These are phyloP conservation scores for Suillus fuscotomentosus DNA, from an alignment of 768 basidiomycete species.

Conservation along the genomic window DNA sequence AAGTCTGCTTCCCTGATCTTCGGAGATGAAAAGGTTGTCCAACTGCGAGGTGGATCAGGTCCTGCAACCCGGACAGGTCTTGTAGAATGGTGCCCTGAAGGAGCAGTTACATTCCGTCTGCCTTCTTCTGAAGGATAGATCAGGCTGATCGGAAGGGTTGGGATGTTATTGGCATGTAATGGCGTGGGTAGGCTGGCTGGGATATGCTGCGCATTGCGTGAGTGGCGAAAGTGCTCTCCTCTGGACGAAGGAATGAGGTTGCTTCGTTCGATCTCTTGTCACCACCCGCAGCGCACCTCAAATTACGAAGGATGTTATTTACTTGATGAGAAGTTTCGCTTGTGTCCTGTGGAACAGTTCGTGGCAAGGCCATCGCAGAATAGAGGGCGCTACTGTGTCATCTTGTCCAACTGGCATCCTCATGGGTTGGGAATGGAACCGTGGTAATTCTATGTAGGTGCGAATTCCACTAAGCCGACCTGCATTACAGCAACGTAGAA, in stretches of 20 bases:
- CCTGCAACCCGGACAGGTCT: slow-evolving; percentile 36
- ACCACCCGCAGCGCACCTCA: slow-evolving; percentile 20
- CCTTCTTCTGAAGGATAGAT: slow-evolving; percentile 24
- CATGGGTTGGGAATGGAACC: background rate
- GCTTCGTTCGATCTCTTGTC: background rate
- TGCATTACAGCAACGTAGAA: background rate
- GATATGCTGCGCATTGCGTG: slow-evolving; percentile 48
- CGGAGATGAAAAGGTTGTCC: slow-evolving; percentile 37
- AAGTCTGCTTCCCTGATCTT: background rate
- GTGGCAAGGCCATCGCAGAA: background rate
- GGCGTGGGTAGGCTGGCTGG: slow-evolving; percentile 18
- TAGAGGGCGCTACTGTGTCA: background rate
- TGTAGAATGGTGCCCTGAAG: background rate
- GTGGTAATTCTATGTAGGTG: background rate
- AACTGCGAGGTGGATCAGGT: slow-evolving; percentile 57
- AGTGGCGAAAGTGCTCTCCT: slow-evolving; percentile 70
- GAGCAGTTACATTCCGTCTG: background rate
- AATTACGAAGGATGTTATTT: slow-evolving; percentile 26
- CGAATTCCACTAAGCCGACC: background rate
- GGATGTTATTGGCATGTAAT: slow-evolving; percentile 35
- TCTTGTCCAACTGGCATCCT: background rate
- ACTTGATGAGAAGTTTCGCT: slow-evolving; percentile 20
- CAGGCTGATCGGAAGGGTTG: slow-evolving; percentile 45
- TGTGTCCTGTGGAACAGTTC: background rate
- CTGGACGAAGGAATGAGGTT: slow-evolving; percentile 31